Evolutionary conservation across 83 land plant genomes (phyloP).

Genomic region (Thuja plicata): DNA sequence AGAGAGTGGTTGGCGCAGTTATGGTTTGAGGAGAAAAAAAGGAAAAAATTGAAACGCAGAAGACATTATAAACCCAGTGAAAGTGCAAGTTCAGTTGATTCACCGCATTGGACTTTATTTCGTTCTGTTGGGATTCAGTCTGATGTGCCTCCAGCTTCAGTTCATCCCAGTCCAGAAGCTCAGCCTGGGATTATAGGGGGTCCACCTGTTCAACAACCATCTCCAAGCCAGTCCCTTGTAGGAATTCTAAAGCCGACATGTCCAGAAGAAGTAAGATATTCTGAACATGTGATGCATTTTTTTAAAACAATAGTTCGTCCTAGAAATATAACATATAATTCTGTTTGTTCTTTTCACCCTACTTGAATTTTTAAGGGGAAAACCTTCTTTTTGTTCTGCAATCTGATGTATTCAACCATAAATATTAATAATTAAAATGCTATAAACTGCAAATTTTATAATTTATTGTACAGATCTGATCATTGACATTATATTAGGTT

Average conservation of each 20-base stretch:
- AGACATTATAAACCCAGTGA: conserved; percentile 14
- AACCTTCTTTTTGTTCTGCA: neutral
- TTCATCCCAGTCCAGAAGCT: conserved; percentile 12
- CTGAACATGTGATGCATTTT: neutral
- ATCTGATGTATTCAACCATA: neutral
- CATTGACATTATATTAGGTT: neutral
- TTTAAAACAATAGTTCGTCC: neutral
- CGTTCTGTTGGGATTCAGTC: neutral
- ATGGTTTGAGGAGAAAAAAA: conserved; percentile 41
- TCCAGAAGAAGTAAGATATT: conserved; percentile 52
- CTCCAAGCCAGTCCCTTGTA: conserved; percentile 44
- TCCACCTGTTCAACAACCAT: conserved; percentile 33
- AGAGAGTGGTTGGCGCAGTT: conserved; percentile 39
- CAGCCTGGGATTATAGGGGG: neutral
- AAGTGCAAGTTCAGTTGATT: neutral
- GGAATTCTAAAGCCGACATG: conserved; percentile 50
- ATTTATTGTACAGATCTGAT: neutral
- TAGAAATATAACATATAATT: neutral
- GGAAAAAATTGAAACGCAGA: conserved; percentile 2
- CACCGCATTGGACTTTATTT: neutral
- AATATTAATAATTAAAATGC: neutral
- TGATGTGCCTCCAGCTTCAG: conserved; percentile 18
- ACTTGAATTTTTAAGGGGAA: neutral
- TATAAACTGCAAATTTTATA: neutral
- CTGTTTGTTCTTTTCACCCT: neutral